Percentiles rank a stretch among this genome's conserved stretches.
Evolutionary conservation across 129 eudicot species (phyloP).

Genomic region (Scalesia atractyloides): DNA sequence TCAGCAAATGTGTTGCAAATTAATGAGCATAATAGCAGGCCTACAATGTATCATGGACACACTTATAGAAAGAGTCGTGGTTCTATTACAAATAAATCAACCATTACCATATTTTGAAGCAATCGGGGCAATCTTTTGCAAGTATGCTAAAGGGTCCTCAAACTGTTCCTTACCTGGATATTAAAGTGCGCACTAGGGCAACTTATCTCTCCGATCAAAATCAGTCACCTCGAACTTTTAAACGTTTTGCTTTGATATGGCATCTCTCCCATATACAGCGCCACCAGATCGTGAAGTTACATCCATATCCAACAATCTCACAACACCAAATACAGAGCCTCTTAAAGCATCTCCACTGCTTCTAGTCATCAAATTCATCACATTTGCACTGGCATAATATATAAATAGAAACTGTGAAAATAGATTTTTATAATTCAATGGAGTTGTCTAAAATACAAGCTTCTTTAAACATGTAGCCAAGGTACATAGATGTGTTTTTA

Average conservation of each 20-base stretch:
- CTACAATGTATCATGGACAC: background rate
- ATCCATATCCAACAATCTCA: conserved; percentile 45
- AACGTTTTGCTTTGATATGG: conserved; percentile 37
- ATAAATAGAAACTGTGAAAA: too few species aligned
- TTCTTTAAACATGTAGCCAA: too few species aligned
- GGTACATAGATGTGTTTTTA: too few species aligned
- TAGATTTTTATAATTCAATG: conserved; percentile 41
- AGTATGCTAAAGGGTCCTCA: conserved; percentile 52
- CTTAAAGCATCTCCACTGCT: conserved; percentile 90
- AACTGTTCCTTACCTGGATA: conserved; percentile 47
- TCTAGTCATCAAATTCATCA: conserved; percentile 55
- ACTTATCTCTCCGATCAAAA: conserved; percentile 35
- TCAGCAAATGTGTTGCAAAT: background rate
- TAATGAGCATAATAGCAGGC: background rate
- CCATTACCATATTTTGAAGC: conserved; percentile 53
- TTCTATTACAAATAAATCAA: background rate
- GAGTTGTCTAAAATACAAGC: conserved; percentile 25
- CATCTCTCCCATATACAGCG: conserved; percentile 37
- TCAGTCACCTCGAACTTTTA: conserved; percentile 23
- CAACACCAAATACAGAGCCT: conserved; percentile 52
- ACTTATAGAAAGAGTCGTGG: background rate
- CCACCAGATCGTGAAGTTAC: conserved; percentile 31
- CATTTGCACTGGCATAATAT: conserved; percentile 28
- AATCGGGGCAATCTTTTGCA: conserved; percentile 44
- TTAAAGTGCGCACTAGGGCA: conserved; percentile 49